A percentile compares a stretch with the other conserved stretches of the same genome.
Evolutionary conservation across 2,329 filamentous ascomycete genomes (phyloP).

Genomic region (Fusarium hainanense): DNA sequence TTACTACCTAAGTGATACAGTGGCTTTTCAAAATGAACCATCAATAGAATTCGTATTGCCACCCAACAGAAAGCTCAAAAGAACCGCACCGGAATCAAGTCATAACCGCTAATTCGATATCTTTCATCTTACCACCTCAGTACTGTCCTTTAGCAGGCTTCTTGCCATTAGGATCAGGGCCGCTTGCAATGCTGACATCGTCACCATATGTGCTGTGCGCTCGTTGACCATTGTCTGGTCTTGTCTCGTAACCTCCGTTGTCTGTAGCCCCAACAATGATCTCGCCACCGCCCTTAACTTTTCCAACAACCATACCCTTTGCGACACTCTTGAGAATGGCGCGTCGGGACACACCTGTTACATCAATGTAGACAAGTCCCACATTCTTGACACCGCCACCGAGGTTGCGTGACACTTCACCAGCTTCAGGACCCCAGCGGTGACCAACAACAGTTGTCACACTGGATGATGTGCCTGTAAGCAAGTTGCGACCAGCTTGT

Average conservation of each 20-base stretch:
- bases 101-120: slow-evolving; percentile 6
- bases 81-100: slow-evolving; percentile 19
- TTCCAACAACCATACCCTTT: slow-evolving; percentile 93
- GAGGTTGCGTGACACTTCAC: slow-evolving; percentile 77
- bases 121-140: slow-evolving; percentile 10
- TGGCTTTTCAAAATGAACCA: background rate
- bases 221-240: slow-evolving; percentile 40
- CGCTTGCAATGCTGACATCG: slow-evolving; percentile 43
- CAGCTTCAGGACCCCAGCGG: slow-evolving; percentile 87
- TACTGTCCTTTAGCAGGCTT: slow-evolving; percentile 44
- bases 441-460: slow-evolving; percentile 89
- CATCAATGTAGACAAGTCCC: slow-evolving; percentile 96
- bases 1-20: background rate
- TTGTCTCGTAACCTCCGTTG: slow-evolving; percentile 37
- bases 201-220: slow-evolving; percentile 46
- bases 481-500: slow-evolving; percentile 81
- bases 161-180: slow-evolving; percentile 49
- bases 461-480: slow-evolving; percentile 79
- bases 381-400: slow-evolving; percentile 95
- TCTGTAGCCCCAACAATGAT: slow-evolving; percentile 78
- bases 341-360: slow-evolving; percentile 87
- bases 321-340: slow-evolving; percentile 95
- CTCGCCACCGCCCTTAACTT: slow-evolving; percentile 78
- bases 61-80: background rate
- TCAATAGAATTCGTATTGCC: slow-evolving; percentile 7